Base-by-base conservation (phyloP, 1,139 yeast genomes). In the Yamadazyma songkhlaensis region DNA sequence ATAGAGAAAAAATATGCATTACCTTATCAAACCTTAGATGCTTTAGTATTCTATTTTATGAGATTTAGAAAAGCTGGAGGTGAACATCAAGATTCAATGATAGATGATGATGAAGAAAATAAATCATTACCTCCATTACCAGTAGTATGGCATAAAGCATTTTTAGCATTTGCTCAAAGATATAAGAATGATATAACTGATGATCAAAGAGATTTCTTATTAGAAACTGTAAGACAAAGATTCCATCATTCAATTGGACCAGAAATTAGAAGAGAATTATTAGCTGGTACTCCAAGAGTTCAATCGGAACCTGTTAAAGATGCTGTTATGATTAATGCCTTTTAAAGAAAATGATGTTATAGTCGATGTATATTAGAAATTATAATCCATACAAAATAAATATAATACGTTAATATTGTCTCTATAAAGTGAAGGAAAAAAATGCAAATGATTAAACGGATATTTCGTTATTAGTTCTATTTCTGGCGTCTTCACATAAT, bases 161-260 rank as follows among this genome's bases (percentile, higher is more conserved):
- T 92, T 55, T 72, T 92, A 42, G 84, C 94, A 3, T 94, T 92
- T 69, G 95, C 97, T 31, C 97, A 90, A 67, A 77, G 96, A 48
- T 92, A 92, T 62, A 92, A 92, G 63, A 90, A 92, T 59, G 98
- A 92, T 68, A 87, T 92, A 43, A 92, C 98, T 11, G 96, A 88
- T 53, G 98, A 94, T 58, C 99, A 92, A 70, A 77, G 96, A 57
- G 98, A 92, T 52, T 88, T 90, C 62, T 68, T 92, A 45, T 65
- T 92, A 56, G 97, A 92, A 52, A 90, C 96, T 3, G 79, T 89
- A 13, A 84, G 96, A 63, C 90, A 84, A 58, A 84, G 96, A 62
- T 83, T 83, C 38, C 99, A 92, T 57, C 84, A 74, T 47, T 84
- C 82, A 23, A 86, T 92, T 45, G 94, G 97, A 2, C 95, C 96